Evolutionary conservation across 2,329 filamentous ascomycete genomes (phyloP).

Genomic region (Cladosporium sp.): DNA sequence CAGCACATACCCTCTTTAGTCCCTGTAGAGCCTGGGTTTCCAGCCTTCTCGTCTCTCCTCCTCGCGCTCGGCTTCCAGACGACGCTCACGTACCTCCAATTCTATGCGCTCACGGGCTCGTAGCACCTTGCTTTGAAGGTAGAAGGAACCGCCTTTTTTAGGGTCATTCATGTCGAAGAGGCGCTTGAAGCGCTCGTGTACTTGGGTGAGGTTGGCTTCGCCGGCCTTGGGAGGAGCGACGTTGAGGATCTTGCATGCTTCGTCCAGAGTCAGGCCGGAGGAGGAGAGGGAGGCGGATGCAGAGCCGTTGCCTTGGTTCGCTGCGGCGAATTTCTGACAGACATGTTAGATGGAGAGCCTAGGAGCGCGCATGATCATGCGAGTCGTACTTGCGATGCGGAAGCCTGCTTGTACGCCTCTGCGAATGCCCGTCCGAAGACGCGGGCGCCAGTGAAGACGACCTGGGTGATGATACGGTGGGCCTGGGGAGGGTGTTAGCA

Average conservation of each 20-base stretch:
- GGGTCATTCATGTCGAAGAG: constrained; percentile 94
- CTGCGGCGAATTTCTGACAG: constrained; percentile 32
- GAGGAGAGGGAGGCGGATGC: constrained; percentile 54
- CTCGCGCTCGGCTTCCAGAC: constrained; percentile 68
- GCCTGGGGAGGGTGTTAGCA: constrained; percentile 53
- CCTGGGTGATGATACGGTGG: constrained; percentile 89
- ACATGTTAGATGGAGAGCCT: neutral
- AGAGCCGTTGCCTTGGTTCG: constrained; percentile 20
- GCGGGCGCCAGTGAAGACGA: constrained; percentile 83
- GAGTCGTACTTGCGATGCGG: constrained; percentile 58
- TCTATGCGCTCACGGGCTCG: constrained; percentile 89
- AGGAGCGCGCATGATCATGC: neutral
- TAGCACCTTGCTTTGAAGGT: constrained; percentile 94
- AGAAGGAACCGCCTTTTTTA: constrained; percentile 94
- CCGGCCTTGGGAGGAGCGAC: constrained; percentile 82
- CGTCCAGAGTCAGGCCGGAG: constrained; percentile 82
- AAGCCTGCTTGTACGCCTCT: constrained; percentile 93
- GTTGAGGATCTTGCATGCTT: constrained; percentile 96
- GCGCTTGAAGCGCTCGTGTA: constrained; percentile 85
- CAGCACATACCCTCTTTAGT: constrained; percentile 39
- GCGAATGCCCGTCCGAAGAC: constrained; percentile 89
- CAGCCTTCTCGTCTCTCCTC: constrained; percentile 79
- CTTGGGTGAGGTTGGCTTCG: constrained; percentile 70
- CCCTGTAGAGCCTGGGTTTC: constrained; percentile 94
- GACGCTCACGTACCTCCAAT: constrained; percentile 70